A percentile compares a stretch with the other conserved stretches of the same genome.
These are phyloP conservation scores for Penicillium sp. DNA, from an alignment of 2,329 filamentous ascomycete species.

Conservation along the genomic window DNA sequence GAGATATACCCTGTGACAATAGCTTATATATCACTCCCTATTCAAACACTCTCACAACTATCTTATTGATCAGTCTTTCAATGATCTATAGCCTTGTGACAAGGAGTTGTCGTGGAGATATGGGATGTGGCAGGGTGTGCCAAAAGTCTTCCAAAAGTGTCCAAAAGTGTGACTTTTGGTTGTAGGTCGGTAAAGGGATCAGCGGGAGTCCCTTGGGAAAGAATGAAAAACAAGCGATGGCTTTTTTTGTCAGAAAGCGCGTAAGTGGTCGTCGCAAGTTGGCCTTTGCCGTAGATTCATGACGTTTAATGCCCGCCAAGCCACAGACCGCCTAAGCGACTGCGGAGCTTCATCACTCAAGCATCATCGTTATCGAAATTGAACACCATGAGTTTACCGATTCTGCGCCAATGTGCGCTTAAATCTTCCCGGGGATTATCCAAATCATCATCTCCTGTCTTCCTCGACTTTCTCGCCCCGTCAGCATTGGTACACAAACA, in stretches of 20 bases:
- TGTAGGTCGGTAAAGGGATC: neutral
- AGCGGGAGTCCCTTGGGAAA: neutral
- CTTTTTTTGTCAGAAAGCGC: conserved; percentile 18
- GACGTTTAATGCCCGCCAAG: conserved; percentile 35
- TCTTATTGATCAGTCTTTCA: neutral
- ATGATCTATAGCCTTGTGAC: neutral
- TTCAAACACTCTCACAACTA: neutral
- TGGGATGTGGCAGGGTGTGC: neutral
- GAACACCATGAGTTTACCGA: conserved; percentile 27
- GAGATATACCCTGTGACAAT: neutral
- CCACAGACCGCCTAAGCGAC: conserved; percentile 14
- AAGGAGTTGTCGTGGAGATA: conserved; percentile 2
- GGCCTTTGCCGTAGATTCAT: conserved; percentile 29
- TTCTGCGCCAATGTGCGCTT: conserved; percentile 24
- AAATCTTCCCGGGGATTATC: conserved; percentile 13
- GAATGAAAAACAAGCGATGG: neutral
- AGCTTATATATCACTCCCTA: neutral
- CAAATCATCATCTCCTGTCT: conserved; percentile 23
- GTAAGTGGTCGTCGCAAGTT: conserved; percentile 22
- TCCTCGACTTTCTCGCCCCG: conserved; percentile 42
- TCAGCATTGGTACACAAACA: conserved; percentile 26
- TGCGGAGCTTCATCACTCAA: conserved; percentile 1
- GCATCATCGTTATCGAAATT: neutral
- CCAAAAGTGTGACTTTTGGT: neutral
- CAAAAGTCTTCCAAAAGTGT: neutral